Percentiles rank a stretch among this genome's conserved stretches.
Conservation (phyloP, 2,329 filamentous ascomycete species). For the Epichloe glyceriae region DNA sequence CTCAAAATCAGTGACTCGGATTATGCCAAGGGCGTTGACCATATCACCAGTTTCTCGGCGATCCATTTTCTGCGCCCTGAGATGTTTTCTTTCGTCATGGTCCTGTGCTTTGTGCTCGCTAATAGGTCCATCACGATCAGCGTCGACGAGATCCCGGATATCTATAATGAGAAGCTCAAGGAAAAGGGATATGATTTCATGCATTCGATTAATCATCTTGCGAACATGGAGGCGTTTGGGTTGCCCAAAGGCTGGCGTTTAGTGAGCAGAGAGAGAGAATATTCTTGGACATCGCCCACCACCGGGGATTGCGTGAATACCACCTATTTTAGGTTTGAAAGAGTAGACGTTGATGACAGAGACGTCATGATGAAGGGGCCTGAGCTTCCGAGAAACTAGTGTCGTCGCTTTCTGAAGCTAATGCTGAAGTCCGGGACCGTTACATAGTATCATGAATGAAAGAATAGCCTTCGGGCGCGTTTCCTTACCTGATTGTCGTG, state of each 20-base stretch:
- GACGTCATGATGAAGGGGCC: no score
- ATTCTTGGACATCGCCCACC: background rate
- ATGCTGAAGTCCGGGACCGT: no score
- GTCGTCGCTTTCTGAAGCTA: no score
- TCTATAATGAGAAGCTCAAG: background rate
- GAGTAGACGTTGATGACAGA: background rate
- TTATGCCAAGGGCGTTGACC: background rate
- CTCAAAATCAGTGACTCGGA: background rate
- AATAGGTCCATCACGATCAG: slow-evolving; percentile 1
- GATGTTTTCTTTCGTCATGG: background rate
- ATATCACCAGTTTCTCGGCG: background rate
- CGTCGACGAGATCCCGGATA: background rate
- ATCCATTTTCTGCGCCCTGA: background rate
- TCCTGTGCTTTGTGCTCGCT: background rate
- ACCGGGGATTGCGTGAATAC: background rate
- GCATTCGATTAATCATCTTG: background rate
- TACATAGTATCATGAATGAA: no score
- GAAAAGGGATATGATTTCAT: background rate
- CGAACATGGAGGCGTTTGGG: background rate
- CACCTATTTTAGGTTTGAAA: background rate
- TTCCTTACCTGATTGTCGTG: no score
- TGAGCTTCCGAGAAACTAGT: no score
- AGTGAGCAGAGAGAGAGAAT: background rate
- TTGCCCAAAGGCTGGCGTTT: background rate
- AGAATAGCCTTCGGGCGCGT: no score